These are phyloP conservation scores for Cryptococcus sp. DNA, from an alignment of 1,284 basidiomycete genomes.

Conservation along the genomic window DNA sequence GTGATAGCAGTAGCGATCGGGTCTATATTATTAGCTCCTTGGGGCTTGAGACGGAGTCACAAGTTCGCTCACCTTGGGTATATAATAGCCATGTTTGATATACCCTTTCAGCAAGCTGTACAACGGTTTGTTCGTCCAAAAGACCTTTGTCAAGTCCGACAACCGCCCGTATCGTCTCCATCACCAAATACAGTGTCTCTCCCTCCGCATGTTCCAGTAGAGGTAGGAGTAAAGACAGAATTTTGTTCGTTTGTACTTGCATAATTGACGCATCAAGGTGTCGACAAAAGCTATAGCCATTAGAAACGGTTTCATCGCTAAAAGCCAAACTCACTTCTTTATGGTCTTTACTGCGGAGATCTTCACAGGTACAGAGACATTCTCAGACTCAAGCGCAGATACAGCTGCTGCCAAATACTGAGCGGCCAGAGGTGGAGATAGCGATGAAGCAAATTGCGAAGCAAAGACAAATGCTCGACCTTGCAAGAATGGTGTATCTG, in stretches of 20 bases:
- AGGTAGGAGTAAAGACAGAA: constrained; percentile 78
- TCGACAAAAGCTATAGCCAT: constrained; percentile 50
- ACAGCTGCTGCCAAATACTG: constrained; percentile 85
- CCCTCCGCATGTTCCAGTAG: constrained; percentile 74
- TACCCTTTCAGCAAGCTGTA: constrained; percentile 60
- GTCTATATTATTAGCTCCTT: constrained; percentile 53
- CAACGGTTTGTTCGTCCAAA: constrained; percentile 62
- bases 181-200: constrained; percentile 82
- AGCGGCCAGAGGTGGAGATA: constrained; percentile 65
- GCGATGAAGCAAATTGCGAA: constrained; percentile 72
- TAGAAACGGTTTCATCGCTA: neutral
- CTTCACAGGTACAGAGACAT: constrained; percentile 77
- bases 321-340: constrained; percentile 62
- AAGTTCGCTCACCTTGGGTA: constrained; percentile 59
- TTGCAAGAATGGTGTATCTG: constrained; percentile 84
- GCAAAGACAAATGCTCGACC: constrained; percentile 93
- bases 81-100: constrained; percentile 79
- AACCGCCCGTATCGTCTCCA: constrained; percentile 77
- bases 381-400: constrained; percentile 68
- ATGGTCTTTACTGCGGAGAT: constrained; percentile 88
- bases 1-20: constrained; percentile 83
- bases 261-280: constrained; percentile 53
- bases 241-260: constrained; percentile 62
- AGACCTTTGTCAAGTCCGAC: constrained; percentile 68
- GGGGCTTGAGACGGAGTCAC: neutral